Base-by-base conservation (phyloP, 176 grass and related monocot genomes). In the Oryza longistaminata region DNA sequence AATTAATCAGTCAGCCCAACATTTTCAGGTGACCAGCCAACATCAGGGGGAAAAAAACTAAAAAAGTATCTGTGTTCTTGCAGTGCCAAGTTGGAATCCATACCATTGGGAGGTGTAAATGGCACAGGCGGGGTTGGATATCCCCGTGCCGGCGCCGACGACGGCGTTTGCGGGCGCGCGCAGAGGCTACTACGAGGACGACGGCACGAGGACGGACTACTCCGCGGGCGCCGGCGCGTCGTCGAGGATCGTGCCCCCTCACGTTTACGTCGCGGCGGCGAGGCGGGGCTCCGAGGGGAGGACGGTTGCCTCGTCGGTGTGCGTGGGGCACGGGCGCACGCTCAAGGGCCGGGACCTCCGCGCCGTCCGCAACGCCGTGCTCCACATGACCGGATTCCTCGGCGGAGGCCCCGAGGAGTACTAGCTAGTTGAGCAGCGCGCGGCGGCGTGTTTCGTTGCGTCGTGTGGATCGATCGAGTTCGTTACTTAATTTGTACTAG, bases 71-170 rank as follows among this genome's bases (percentile, higher is more conserved):
- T 75, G 49, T 14, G 43, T 73, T 75, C 48, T 22, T 62, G 74
- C 39, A 50, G 74, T 62, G 58, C 26, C 64, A 64, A 79, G 76
- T 8, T 74, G 60, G 66, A 73, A 70, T 81, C 70, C 43, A 21
- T 95, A 98, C 95, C 95, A 93, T 92, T 92, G 73, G 91, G 82
- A 64, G 89, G 87, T 68, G 95, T 91, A 70, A 93, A 89, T 86
- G 90, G 88, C 85, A 85, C 92, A 42, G 88, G 90, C 86, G 90
- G 76, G 48, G 88, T 58, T 74, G 95, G 95, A 82, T 95, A 95
- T 86, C 55, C 84, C 84, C 14, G 58, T 3, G 34, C 12, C 53
- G 69, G 3, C 53, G n/a, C n/a, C n/a, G 69, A 9, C 17, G 34
- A n/a, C 17, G 34, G 15, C n/a, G 64, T 42, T 31, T 25, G n/a